Percentiles rank a stretch among this genome's conserved stretches.
phyloP scores from a whole-genome alignment of 805 yeast species.

The Metschnikowia cerradonensis region DNA sequence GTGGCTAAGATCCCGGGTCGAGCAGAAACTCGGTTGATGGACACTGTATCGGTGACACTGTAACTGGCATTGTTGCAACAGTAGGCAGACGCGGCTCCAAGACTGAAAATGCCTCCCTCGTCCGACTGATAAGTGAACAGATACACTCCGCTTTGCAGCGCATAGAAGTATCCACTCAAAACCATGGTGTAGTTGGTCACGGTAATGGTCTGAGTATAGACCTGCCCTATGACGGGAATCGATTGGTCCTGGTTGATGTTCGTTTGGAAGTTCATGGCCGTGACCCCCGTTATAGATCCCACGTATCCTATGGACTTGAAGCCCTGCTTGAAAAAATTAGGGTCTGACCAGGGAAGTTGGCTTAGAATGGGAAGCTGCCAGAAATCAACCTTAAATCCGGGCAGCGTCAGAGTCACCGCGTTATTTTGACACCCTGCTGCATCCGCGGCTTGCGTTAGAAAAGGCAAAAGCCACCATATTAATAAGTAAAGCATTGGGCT shows the following conservation, averaged over 20 bases:
- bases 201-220: slow-evolving; percentile 3
- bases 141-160: slow-evolving; percentile 6
- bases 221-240: neutral
- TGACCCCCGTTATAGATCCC: slow-evolving; percentile 1
- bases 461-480: too few relatives aligned
- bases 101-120: slow-evolving; percentile 7
- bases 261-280: neutral
- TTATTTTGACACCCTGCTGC: too few relatives aligned
- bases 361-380: slow-evolving; percentile 5
- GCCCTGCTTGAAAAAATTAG: slow-evolving; percentile 5
- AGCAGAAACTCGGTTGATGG: neutral
- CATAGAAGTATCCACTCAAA: slow-evolving; percentile 8
- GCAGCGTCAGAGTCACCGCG: too few relatives aligned
- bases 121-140: slow-evolving; percentile 6
- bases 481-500: too few relatives aligned
- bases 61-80: slow-evolving; percentile 1
- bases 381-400: slow-evolving; percentile 5
- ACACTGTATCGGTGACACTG: neutral
- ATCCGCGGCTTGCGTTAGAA: too few relatives aligned
- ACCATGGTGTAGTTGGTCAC: slow-evolving; percentile 7
- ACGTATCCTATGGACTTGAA: slow-evolving; percentile 3
- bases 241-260: neutral
- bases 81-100: slow-evolving; percentile 7
- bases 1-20: neutral
- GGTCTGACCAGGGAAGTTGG: neutral